Conservation (phyloP, 2,329 filamentous ascomycete species). For the Colletotrichum orbiculare region DNA sequence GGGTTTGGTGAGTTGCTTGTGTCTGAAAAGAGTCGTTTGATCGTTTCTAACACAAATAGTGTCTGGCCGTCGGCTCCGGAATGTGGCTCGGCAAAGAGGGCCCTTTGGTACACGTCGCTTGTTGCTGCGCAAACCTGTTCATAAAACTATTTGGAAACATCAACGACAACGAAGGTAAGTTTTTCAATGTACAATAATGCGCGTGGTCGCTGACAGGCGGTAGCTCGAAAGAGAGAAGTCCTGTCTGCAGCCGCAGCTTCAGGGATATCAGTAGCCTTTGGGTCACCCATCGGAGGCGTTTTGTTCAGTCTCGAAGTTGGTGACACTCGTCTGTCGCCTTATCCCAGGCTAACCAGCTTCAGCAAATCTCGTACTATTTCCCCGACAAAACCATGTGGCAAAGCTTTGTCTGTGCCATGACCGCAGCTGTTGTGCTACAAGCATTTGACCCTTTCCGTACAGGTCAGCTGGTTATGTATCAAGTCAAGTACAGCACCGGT, state of each 20-base stretch:
- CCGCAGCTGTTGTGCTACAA: conserved; percentile 93
- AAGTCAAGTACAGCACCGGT: conserved; percentile 89
- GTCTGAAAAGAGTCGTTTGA: background rate
- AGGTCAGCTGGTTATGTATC: conserved; percentile 94
- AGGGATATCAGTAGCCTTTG: conserved; percentile 94
- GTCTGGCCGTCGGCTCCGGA: conserved; percentile 90
- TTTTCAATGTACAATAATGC: background rate
- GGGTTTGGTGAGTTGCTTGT: conserved; percentile 72
- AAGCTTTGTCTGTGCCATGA: conserved; percentile 98
- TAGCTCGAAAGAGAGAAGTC: conserved; percentile 91
- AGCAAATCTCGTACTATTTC: conserved; percentile 96
- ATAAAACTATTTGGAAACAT: conserved; percentile 88
- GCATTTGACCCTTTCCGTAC: conserved; percentile 94
- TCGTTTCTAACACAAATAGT: conserved; percentile 61
- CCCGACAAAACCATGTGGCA: conserved; percentile 99
- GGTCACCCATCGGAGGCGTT: conserved; percentile 92
- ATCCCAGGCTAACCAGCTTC: conserved; percentile 23
- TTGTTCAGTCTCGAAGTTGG: conserved; percentile 90
- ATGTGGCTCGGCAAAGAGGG: conserved; percentile 98
- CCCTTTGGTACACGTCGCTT: conserved; percentile 93
- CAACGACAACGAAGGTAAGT: conserved; percentile 84
- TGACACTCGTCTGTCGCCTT: background rate
- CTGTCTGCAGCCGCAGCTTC: conserved; percentile 92
- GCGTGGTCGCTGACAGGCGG: background rate
- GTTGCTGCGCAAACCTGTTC: conserved; percentile 93